Conservation (phyloP, 495 filamentous ascomycete species). For the Xylaria grammica region DNA sequence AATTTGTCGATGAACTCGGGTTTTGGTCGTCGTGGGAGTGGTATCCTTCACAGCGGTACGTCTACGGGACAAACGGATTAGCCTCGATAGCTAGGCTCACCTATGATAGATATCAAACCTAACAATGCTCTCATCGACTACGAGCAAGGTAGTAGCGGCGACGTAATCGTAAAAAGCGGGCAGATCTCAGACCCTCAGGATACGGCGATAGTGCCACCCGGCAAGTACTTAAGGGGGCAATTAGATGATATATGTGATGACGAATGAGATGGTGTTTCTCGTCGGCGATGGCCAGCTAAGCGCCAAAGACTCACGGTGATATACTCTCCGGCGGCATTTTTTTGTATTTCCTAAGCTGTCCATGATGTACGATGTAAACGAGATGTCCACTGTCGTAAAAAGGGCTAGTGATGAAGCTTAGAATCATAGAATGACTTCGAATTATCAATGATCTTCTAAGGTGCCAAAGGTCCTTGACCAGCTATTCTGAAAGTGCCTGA, state of each 20-base stretch:
- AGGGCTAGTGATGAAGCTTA: too few species aligned
- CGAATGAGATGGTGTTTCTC: slow-evolving; percentile 20
- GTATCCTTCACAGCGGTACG: slow-evolving; percentile 20
- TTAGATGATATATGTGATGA: slow-evolving; percentile 32
- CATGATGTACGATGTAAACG: too few species aligned
- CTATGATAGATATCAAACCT: slow-evolving; percentile 32
- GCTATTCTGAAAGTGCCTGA: too few species aligned
- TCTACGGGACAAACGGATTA: not conserved
- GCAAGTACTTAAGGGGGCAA: slow-evolving; percentile 13
- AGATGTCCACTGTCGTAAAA: too few species aligned
- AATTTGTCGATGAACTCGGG: too few species aligned
- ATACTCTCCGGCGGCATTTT: slow-evolving; percentile 23
- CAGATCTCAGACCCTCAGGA: slow-evolving; percentile 30
- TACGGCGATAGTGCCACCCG: slow-evolving; percentile 21
- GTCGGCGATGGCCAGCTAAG: slow-evolving; percentile 7
- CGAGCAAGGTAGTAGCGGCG: slow-evolving; percentile 3
- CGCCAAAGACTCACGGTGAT: slow-evolving; percentile 7
- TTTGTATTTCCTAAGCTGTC: slow-evolving; percentile 25
- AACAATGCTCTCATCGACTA: slow-evolving; percentile 36
- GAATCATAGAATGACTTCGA: too few species aligned
- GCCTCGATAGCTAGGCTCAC: not conserved
- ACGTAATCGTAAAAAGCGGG: slow-evolving; percentile 20
- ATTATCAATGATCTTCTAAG: too few species aligned
- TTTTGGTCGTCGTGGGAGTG: slow-evolving; percentile 13
- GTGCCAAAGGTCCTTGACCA: too few species aligned